Evolutionary conservation across 179 eudicot species (phyloP), one percentile per base, ranked within the genome.

Genomic region (Camellia oleifera): DNA sequence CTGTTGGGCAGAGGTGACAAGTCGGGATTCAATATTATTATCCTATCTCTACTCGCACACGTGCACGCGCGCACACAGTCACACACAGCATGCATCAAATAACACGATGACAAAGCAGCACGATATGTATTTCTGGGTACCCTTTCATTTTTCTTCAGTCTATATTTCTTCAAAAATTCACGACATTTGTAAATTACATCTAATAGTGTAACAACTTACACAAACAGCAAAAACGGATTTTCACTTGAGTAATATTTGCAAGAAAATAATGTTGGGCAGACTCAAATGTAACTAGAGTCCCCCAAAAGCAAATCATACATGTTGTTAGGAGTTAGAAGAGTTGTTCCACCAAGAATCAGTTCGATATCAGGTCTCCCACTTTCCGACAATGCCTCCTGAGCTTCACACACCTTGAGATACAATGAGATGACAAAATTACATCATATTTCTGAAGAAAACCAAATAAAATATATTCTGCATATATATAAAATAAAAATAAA

Each of bases 321-420:
- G 87, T 90, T 84, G 42, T 86, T 83, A n/a, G 99, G 99, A 18
- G 90, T 91, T 69, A 94, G 86, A 77, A 94, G 88, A 79, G 96
- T 94, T 66, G 99, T 96, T 87, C 98, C 98, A 7, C 97, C 98
- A 57, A 96, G 81, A 74, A 96, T 81, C 46, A 94, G 85, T 81
- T 94, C 91, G 65, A 89, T 75, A 79, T 94, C 98, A 5, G 92
- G 96, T 82, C 93, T 87, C 79, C 95, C 92, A 72, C 97, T 90
- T 57, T 88, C 94, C 1, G 93, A 85, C 76, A 94, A 77, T 60
- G 99, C 99, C 85, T 92, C 99, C 81, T 88, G 87, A 75, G 88
- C 97, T 86, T 94, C 96, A 12, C 88, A 91, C 45, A 92, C 98
- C 98, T 96, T 76, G 13, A 0, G 23, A 64, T 40, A 81, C n/a